Base-by-base conservation (phyloP, 805 yeast species). In the Kockiozyma suomiensis region DNA sequence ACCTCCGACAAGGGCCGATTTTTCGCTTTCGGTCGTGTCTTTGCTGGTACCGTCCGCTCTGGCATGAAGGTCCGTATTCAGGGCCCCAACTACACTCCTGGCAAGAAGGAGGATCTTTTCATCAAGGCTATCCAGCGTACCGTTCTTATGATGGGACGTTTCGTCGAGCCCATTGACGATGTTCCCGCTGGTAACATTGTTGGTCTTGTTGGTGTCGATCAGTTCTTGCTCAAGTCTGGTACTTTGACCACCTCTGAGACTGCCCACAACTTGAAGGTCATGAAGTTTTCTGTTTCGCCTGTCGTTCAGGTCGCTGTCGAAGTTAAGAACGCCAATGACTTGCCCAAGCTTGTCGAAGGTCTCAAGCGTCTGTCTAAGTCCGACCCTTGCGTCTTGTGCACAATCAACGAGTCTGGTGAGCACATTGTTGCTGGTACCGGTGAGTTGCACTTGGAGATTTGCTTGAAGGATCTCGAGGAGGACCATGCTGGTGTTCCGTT, bases 151-250 rank as follows among this genome's bases (percentile, higher is more conserved):
- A 93, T 93, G 99, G 99, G 99, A 80, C 90, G 97, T 84, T 80
- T 83, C 80, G 96, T 90, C 76, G 99, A 93, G 86, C 90, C 93
- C 78, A 93, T 93, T 75, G 98, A 93, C 76, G 98, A 93, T 84
- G 89, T 96, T 84, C 98, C 99, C 79, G 97, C 98, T 74, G 99
- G 99, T 90, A 93, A 93, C 97, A 93, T 93, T 87, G 86, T 92
- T 78, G 99, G 98, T 91, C 84, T 93, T 79, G 98, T 93, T 75
- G 99, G 99, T 92, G 89, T 93, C 75, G 99, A 93, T 83, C 99
- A 93, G 86, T 93, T 92, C 90, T 88, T 93, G 83, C 89, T 93
- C 82, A 93, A 93, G 85, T 89, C 97, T 76, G 99, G 98, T 91
- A 93, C 99, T 75, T 83, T 93, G 76, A 94, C 99, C 83, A 93